These are phyloP conservation scores for Ogataea ganodermae DNA, from an alignment of 805 yeast species.

Conservation along the genomic window DNA sequence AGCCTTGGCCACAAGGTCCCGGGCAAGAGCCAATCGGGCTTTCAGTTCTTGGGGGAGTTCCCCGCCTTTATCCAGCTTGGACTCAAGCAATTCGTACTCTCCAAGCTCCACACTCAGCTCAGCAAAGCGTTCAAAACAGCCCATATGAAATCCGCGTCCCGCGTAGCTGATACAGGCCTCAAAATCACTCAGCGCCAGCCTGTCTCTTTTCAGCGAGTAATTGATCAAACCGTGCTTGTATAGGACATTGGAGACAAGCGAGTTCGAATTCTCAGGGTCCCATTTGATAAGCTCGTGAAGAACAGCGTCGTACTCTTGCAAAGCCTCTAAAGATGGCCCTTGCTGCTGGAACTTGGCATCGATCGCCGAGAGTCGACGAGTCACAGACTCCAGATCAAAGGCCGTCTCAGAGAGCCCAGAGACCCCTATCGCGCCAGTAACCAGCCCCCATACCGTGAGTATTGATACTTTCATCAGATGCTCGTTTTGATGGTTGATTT, in stretches of 20 bases:
- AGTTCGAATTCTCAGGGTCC: slow-evolving; percentile 9
- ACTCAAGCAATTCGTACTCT: slow-evolving; percentile 39
- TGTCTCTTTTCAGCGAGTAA: slow-evolving; percentile 54
- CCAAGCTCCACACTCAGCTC: slow-evolving; percentile 58
- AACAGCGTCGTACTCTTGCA: slow-evolving; percentile 34
- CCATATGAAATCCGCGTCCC: slow-evolving; percentile 34
- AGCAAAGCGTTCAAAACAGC: slow-evolving; percentile 52
- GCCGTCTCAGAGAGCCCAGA: not conserved
- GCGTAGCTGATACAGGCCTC: slow-evolving; percentile 46
- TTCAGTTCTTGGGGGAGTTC: not conserved
- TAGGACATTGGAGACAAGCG: slow-evolving; percentile 44
- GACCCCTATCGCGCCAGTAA: not conserved
- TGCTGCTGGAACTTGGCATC: slow-evolving; percentile 21
- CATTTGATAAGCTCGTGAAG: slow-evolving; percentile 20
- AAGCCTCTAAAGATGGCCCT: slow-evolving; percentile 33
- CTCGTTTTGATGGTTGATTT: not conserved
- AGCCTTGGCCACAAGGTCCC: not conserved
- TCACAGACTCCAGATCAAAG: not conserved
- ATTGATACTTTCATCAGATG: not conserved
- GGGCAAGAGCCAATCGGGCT: not conserved
- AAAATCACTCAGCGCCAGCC: slow-evolving; percentile 54
- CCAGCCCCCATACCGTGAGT: not conserved
- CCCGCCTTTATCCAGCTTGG: slow-evolving; percentile 14
- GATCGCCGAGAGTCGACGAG: slow-evolving; percentile 10
- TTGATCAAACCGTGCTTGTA: slow-evolving; percentile 66